Evolutionary conservation across 768 basidiomycete genomes (phyloP), one percentile per base, ranked within the genome.

Genomic region (Phylloporus rhodoxanthus): DNA sequence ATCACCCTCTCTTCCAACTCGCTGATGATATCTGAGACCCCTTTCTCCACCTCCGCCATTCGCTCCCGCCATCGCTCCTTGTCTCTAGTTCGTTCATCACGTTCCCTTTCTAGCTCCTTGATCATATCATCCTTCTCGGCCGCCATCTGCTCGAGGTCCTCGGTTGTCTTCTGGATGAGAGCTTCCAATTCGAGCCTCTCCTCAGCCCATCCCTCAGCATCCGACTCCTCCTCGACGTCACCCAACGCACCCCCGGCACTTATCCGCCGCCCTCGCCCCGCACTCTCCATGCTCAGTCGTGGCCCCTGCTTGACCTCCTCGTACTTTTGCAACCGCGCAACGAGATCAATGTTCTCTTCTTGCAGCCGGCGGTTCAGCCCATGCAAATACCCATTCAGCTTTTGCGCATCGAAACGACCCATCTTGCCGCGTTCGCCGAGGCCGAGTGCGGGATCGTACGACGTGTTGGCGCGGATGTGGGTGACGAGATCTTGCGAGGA

Each of bases 401-500:
- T 95, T 15, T 78, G 77, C 2, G 87, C 87, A 64, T 94, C 90
- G 68, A 92, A 92, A 25, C 85, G 73, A 14, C 85, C 84, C 26
- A 89, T 79, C 15, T 82, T 85, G 21, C 78, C 80, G 21, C 78
- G 78, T 6, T 77, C 75, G 8, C 81, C 85, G 41, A 85, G 80
- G 13, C 87, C 87, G 62, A 89, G 81, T 2, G 82, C 79, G 21
- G 87, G 87, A 59, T 93, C 92, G 53, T 93, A 91, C 8, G 90
- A 92, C 11, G 89, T 88, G 60, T 95, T 94, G 48, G 81, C 85
- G 8, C 88, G 80, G 43, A 72, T 67, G 61, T 89, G 83, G 5
- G 84, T 81, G 2, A 89, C 90, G 36, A 95, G 72, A 63, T 95
- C 91, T 55, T 94, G 87, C 20, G 92, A 92, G 1, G 90, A 91